These are phyloP conservation scores for Eremothecium sinecaudum DNA, from an alignment of 1,139 yeast genomes.

Conservation along the genomic window DNA sequence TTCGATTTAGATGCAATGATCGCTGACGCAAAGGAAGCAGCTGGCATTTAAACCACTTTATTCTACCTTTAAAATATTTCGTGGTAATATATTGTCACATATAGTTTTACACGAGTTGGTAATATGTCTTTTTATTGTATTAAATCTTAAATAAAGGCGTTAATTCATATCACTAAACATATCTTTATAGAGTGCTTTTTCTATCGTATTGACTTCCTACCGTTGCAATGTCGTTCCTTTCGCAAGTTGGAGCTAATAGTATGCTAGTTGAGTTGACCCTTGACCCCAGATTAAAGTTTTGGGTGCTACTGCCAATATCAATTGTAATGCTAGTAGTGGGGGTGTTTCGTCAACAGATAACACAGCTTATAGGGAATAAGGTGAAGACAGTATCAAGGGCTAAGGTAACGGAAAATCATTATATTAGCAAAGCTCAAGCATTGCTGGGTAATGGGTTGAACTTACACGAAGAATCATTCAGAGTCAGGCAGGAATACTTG, in stretches of 20 bases:
- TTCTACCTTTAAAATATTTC: too few relatives aligned
- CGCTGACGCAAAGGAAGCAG: not conserved
- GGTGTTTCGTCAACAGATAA: constrained; percentile 60
- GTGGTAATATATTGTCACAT: too few relatives aligned
- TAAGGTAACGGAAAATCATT: constrained; percentile 51
- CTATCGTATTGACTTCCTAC: too few relatives aligned
- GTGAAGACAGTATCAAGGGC: constrained; percentile 47
- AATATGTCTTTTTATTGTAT: too few relatives aligned
- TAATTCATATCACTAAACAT: too few relatives aligned
- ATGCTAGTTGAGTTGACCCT: constrained; percentile 52
- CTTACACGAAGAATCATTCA: constrained; percentile 31
- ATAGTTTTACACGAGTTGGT: too few relatives aligned
- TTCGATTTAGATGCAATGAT: constrained; percentile 13
- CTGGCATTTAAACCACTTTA: too few relatives aligned
- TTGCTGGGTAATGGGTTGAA: constrained; percentile 49
- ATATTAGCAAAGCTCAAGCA: constrained; percentile 44
- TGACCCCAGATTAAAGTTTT: constrained; percentile 74
- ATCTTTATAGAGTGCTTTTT: too few relatives aligned
- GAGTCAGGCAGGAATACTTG: constrained; percentile 26
- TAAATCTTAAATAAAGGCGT: too few relatives aligned
- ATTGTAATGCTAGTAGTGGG: constrained; percentile 90
- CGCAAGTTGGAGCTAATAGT: too few relatives aligned
- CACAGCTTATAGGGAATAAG: constrained; percentile 48
- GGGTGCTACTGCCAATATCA: constrained; percentile 89
- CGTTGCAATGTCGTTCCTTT: too few relatives aligned